These are phyloP conservation scores for Hirsutella rhossiliensis DNA, from an alignment of 2,329 filamentous ascomycete genomes.

Conservation along the genomic window DNA sequence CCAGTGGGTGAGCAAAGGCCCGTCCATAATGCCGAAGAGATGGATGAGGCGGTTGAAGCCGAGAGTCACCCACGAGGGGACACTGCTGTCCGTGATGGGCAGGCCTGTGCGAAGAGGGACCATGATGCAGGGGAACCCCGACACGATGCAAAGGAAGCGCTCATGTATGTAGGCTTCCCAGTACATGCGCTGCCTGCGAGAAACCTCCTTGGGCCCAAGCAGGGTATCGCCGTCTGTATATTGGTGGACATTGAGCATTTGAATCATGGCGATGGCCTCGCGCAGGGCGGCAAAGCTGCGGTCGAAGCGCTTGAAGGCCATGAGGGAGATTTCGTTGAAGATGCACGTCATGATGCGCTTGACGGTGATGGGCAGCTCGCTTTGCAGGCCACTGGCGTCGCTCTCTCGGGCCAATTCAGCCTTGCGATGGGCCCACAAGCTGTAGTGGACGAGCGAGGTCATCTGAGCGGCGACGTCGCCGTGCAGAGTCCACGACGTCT, in stretches of 20 bases:
- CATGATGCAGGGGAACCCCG: constrained; percentile 29
- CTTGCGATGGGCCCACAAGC: constrained; percentile 12
- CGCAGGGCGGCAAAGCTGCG: constrained; percentile 35
- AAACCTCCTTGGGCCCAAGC: constrained; percentile 6
- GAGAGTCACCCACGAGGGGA: constrained; percentile 21
- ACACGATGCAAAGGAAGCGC: constrained; percentile 39
- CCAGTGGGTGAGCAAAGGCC: constrained; percentile 25
- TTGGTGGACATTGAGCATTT: constrained; percentile 29
- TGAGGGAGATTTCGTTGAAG: constrained; percentile 38
- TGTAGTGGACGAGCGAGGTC: constrained; percentile 13
- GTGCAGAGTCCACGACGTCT: constrained; percentile 15
- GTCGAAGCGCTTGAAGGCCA: constrained; percentile 33
- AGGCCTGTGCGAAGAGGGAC: constrained; percentile 18
- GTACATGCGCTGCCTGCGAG: constrained; percentile 11
- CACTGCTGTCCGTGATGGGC: constrained; percentile 17
- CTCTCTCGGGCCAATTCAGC: constrained; percentile 16
- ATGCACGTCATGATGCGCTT: constrained; percentile 34
- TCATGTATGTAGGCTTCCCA: constrained; percentile 13
- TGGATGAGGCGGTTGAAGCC: constrained; percentile 25
- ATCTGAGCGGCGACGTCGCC: constrained; percentile 18
- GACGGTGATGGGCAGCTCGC: constrained; percentile 25
- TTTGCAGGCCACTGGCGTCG: constrained; percentile 21
- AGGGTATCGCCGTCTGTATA: constrained; percentile 16
- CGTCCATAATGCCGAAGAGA: constrained; percentile 25
- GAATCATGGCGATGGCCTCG: constrained; percentile 31